These are phyloP conservation scores for Triticum timopheevii DNA, from an alignment of 176 grass and related monocot species.

Conservation along the genomic window DNA sequence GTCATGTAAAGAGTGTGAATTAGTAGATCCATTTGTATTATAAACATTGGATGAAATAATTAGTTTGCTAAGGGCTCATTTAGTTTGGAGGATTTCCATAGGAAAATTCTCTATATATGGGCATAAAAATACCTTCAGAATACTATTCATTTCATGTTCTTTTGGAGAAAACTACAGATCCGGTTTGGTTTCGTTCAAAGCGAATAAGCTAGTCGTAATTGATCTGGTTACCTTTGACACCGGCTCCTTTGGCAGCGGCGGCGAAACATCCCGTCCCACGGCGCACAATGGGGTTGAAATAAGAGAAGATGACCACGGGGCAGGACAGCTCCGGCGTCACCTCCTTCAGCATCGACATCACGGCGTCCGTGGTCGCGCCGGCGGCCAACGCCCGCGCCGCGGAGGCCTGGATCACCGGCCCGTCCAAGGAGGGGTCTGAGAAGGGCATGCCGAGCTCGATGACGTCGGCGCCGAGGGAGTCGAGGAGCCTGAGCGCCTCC, in stretches of 20 bases:
- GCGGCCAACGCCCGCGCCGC: slow-evolving; percentile 53
- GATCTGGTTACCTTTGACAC: slow-evolving; percentile 38
- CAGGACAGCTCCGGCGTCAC: slow-evolving; percentile 38
- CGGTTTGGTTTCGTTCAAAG: too few species aligned
- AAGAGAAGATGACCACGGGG: slow-evolving; percentile 76
- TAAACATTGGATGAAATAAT: too few species aligned
- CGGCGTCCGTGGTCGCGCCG: slow-evolving; percentile 37
- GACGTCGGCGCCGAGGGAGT: slow-evolving; percentile 71
- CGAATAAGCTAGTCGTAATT: too few species aligned
- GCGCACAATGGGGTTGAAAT: slow-evolving; percentile 62
- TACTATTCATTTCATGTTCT: too few species aligned
- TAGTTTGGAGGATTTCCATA: too few species aligned
- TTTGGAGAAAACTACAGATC: too few species aligned
- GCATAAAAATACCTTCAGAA: too few species aligned
- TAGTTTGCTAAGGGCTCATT: too few species aligned
- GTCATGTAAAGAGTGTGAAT: too few species aligned
- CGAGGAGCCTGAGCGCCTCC: slow-evolving; percentile 68
- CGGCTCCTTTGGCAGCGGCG: slow-evolving; percentile 48
- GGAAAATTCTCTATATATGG: too few species aligned
- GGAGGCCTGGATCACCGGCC: slow-evolving; percentile 77
- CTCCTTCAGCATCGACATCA: slow-evolving; percentile 69
- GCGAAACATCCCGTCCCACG: slow-evolving; percentile 52
- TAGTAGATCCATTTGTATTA: too few species aligned
- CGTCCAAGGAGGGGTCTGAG: slow-evolving; percentile 76
- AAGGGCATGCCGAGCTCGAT: slow-evolving; percentile 86